phyloP scores from a whole-genome alignment of 257 asterid species.

The Fraxinus excelsior region DNA sequence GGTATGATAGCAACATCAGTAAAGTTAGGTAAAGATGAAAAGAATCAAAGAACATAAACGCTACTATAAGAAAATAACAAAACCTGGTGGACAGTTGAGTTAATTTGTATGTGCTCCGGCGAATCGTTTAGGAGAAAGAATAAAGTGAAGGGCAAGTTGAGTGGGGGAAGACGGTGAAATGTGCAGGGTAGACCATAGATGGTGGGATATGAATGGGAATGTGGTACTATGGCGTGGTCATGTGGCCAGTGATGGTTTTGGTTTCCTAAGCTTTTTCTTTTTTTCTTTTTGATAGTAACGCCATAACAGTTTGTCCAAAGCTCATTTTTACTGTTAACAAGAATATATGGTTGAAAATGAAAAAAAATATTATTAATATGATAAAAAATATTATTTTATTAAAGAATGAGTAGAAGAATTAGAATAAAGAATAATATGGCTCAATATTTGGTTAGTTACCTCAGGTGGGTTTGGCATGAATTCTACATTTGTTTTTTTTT shows the following conservation, averaged over 20 bases:
- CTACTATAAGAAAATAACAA: background rate
- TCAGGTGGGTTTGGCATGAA: no score
- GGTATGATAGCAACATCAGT: background rate
- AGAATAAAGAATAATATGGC: no score
- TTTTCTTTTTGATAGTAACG: no score
- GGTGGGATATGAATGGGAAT: constrained; percentile 41
- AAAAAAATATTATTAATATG: no score
- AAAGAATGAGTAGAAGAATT: no score
- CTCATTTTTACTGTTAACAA: no score
- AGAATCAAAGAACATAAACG: constrained; percentile 5
- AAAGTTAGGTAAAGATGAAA: background rate
- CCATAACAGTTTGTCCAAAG: no score
- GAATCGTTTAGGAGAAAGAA: constrained; percentile 16
- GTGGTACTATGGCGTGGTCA: constrained; percentile 17
- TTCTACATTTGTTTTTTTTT: no score
- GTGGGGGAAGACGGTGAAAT: constrained; percentile 48
- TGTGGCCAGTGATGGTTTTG: constrained; percentile 31
- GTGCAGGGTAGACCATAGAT: constrained; percentile 33
- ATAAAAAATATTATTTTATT: no score
- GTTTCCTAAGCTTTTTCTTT: background rate
- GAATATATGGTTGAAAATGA: no score
- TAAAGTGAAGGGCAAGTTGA: constrained; percentile 31
- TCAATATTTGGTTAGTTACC: no score
- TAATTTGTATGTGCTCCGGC: constrained; percentile 3
- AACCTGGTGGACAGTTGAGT: constrained; percentile 4